These are phyloP conservation scores for Phytophthora macrochlamydospora DNA, from an alignment of 352 stramenopile species.

Conservation along the genomic window DNA sequence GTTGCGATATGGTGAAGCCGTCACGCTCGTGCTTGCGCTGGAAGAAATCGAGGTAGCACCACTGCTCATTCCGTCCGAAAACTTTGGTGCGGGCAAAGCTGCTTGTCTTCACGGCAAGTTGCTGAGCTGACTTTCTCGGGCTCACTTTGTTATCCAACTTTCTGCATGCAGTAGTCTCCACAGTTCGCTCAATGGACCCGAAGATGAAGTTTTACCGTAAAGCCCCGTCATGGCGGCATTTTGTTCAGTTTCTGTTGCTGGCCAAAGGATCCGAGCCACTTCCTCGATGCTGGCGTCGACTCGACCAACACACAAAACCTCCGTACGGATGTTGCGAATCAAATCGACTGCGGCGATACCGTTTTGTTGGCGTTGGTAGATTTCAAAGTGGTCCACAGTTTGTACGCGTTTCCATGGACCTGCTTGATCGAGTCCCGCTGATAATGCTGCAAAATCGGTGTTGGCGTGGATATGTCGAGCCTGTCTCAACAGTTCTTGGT, in stretches of 20 bases:
- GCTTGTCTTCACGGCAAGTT: constrained; percentile 30
- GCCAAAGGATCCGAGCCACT: constrained; percentile 21
- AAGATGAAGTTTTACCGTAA: constrained; percentile 42
- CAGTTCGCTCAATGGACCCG: constrained; percentile 25
- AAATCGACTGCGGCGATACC: constrained; percentile 3
- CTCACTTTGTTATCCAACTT: neutral
- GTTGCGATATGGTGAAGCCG: constrained; percentile 28
- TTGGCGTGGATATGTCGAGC: constrained; percentile 20
- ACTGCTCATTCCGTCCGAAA: constrained; percentile 34
- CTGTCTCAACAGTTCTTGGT: constrained; percentile 21
- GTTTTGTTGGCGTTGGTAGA: constrained; percentile 10
- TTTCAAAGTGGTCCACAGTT: constrained; percentile 8
- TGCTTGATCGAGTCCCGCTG: constrained; percentile 1
- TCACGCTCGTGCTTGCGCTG: constrained; percentile 10
- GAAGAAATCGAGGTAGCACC: constrained; percentile 38
- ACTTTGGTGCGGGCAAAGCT: constrained; percentile 20
- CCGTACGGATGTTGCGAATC: neutral
- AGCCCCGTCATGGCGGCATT: constrained; percentile 35
- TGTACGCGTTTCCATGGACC: constrained; percentile 19
- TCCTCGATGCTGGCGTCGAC: constrained; percentile 31
- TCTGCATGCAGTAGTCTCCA: constrained; percentile 6
- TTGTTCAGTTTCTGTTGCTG: constrained; percentile 24
- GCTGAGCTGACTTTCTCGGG: neutral
- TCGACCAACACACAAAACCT: constrained; percentile 28
- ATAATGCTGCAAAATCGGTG: constrained; percentile 15